Conservation (phyloP, 805 yeast species). For the Ogataea angusta region DNA sequence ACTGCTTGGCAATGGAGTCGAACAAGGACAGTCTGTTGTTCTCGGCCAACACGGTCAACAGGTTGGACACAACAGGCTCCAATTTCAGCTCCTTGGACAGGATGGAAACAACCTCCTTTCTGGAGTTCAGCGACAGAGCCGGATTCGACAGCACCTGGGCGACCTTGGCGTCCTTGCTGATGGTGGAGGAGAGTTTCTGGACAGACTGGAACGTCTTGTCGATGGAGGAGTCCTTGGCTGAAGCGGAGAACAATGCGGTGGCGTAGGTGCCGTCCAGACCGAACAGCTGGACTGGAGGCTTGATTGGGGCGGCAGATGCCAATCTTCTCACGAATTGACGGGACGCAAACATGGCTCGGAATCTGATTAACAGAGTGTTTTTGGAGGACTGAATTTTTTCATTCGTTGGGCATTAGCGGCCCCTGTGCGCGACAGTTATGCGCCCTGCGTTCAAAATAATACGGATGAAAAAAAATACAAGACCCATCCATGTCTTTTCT, state of each 20-base stretch:
- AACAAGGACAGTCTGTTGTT: slow-evolving; percentile 87
- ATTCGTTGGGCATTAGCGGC: slow-evolving; percentile 29
- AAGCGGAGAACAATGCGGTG: slow-evolving; percentile 87
- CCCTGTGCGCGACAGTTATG: slow-evolving; percentile 10
- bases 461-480: slow-evolving; percentile 4
- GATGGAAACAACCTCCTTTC: slow-evolving; percentile 64
- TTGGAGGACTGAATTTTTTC: slow-evolving; percentile 17
- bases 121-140: slow-evolving; percentile 71
- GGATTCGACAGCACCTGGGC: slow-evolving; percentile 70
- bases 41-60: slow-evolving; percentile 82
- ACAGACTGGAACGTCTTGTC: slow-evolving; percentile 67
- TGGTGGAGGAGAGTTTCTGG: slow-evolving; percentile 48
- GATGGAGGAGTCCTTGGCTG: slow-evolving; percentile 75
- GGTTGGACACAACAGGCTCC: slow-evolving; percentile 73
- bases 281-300: slow-evolving; percentile 89
- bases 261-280: slow-evolving; percentile 98
- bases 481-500: slow-evolving; percentile 4
- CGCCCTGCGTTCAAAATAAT: slow-evolving; percentile 2
- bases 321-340: slow-evolving; percentile 66
- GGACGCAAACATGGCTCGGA: slow-evolving; percentile 45
- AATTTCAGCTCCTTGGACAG: slow-evolving; percentile 46
- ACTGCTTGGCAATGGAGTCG: slow-evolving; percentile 63
- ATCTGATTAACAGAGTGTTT: slow-evolving; percentile 8
- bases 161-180: slow-evolving; percentile 64
- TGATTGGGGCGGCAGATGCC: slow-evolving; percentile 60